Evolutionary conservation across 1,139 yeast species (phyloP).

Genomic region (Starmera stellimalicola): DNA sequence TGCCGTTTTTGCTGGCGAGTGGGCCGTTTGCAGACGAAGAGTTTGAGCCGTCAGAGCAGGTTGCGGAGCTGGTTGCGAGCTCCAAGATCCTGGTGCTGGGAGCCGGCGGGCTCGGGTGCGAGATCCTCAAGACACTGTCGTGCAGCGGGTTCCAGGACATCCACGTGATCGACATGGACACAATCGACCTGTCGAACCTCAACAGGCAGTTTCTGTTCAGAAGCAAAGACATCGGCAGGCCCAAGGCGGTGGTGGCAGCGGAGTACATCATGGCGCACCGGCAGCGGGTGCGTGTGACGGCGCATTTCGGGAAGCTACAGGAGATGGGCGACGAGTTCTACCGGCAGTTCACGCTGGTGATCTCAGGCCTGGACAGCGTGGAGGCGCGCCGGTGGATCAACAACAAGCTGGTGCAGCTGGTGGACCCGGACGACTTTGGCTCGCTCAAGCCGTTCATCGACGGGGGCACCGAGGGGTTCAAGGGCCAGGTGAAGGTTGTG

Average conservation of each 20-base stretch:
- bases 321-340: conserved; percentile 61
- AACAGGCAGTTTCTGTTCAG: conserved; percentile 87
- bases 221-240: conserved; percentile 59
- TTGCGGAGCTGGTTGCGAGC: conserved; percentile 17
- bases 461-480: conserved; percentile 94
- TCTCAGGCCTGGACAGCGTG: conserved; percentile 85
- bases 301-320: conserved; percentile 63
- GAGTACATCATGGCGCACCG: conserved; percentile 42
- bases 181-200: conserved; percentile 81
- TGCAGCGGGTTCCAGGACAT: conserved; percentile 66
- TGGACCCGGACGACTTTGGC: conserved; percentile 41
- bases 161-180: conserved; percentile 90
- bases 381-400: conserved; percentile 93
- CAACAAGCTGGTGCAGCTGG: conserved; percentile 57
- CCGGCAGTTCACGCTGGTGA: conserved; percentile 57
- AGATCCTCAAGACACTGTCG: conserved; percentile 76
- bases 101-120: conserved; percentile 97
- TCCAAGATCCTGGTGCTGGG: conserved; percentile 52
- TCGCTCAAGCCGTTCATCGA: conserved; percentile 75
- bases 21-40: conserved; percentile 30
- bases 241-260: conserved; percentile 80
- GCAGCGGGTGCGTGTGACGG: conserved; percentile 37
- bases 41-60: conserved; percentile 24
- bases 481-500: conserved; percentile 86
- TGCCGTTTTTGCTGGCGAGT: conserved; percentile 20